A percentile compares a stretch with the other conserved stretches of the same genome.
phyloP scores from a whole-genome alignment of 352 stramenopile species.

The Globisporangium nunn region DNA sequence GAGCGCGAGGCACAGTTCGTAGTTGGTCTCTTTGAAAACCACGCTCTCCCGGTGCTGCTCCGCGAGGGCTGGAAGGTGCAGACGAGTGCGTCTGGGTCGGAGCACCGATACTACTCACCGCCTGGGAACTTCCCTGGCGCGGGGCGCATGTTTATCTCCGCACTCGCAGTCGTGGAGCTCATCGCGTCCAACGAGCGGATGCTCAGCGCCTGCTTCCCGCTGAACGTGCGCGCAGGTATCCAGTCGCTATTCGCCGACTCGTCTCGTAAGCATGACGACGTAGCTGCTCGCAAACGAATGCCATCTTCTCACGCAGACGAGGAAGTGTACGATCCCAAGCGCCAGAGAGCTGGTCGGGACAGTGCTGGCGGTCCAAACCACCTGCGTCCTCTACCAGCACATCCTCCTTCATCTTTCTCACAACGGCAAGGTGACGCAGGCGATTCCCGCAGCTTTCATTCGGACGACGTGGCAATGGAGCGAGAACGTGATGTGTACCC shows the following conservation, averaged over 20 bases:
- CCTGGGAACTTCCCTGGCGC: slow-evolving; percentile 20
- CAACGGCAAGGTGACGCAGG: not conserved
- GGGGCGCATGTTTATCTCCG: slow-evolving; percentile 40
- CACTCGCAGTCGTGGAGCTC: slow-evolving; percentile 64
- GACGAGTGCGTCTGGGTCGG: slow-evolving; percentile 21
- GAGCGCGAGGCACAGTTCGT: slow-evolving; percentile 74
- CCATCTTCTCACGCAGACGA: slow-evolving; percentile 1
- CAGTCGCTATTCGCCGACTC: slow-evolving; percentile 53
- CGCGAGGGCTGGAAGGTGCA: slow-evolving; percentile 63
- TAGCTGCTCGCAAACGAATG: slow-evolving; percentile 15
- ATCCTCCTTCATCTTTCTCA: not conserved
- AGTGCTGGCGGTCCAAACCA: slow-evolving; percentile 4
- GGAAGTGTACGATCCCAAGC: slow-evolving; percentile 27
- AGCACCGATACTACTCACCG: slow-evolving; percentile 35
- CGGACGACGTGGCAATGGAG: slow-evolving; percentile 7
- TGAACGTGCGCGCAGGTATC: slow-evolving; percentile 68
- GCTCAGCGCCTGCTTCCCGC: slow-evolving; percentile 53
- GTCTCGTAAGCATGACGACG: not conserved
- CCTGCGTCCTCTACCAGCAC: not conserved
- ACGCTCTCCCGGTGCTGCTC: slow-evolving; percentile 57
- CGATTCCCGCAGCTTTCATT: slow-evolving; percentile 1
- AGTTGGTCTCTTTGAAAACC: slow-evolving; percentile 70
- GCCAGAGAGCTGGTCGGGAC: slow-evolving; percentile 14
- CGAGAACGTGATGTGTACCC: slow-evolving; percentile 5
- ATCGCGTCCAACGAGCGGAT: slow-evolving; percentile 64